Base-by-base conservation (phyloP, 345 rosid genomes). In the Gynandropsis gynandra region DNA sequence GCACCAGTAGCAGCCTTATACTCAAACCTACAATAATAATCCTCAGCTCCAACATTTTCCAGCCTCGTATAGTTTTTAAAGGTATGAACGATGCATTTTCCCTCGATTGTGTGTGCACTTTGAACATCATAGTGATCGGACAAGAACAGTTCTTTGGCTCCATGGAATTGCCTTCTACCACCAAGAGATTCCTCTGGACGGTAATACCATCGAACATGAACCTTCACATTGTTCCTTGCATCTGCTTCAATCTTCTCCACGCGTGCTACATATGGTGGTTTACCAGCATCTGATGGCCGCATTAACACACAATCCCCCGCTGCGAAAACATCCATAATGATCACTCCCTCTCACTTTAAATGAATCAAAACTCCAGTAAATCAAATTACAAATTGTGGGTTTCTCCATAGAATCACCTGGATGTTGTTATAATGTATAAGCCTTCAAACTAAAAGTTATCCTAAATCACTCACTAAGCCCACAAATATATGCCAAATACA, bases 151-250 rank as follows among this genome's bases (percentile, higher is more conserved):
- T 82, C 95, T 66, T 82, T 85, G 1, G 90, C 85, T 33, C 95
- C 95, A 58, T 85, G 95, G 57, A 82, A 85, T 54, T 82, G 90
- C 50, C 95, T 76, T 54, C 95, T 74, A 32, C 95, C 95, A 46
- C 95, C 95, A 36, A 82, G 70, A 4, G 95, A 85, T 69, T 85
- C 95, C 75, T 85, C 90, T 2, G 95, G 95, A 9, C 90, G 81
- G 54, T 85, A 85, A 46, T 85, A 85, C 95, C 95, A 85, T 44
- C 79, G 71, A 8, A 82, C 83, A 35, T 76, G 85, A 45, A 85
- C 90, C 62, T 82, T 85, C 50, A 82, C 78, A 19, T 80, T 85
- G 67, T 73, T 78, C 42, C 95, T 73, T 8, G 78, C 78, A 65
- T 85, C 95, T 2, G 83, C 85, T 72, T 85, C 95, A 15, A 85